These are phyloP conservation scores for Myxozyma monticola DNA, from an alignment of 805 yeast species.

Conservation along the genomic window DNA sequence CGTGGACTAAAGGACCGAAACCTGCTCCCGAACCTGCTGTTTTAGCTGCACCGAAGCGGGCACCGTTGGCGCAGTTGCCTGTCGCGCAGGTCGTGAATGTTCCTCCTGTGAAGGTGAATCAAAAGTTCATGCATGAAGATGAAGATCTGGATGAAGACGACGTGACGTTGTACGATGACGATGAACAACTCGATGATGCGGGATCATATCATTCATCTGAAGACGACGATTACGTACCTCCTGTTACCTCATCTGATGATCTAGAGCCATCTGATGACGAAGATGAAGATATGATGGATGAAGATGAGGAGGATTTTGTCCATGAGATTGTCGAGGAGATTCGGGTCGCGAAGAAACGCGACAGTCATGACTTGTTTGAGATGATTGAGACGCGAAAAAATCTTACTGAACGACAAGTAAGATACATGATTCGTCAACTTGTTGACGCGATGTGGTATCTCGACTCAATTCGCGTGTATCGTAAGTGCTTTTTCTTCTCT, in stretches of 20 bases:
- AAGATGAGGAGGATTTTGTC: neutral
- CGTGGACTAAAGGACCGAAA: constrained; percentile 22
- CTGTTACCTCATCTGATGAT: constrained; percentile 11
- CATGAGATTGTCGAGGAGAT: constrained; percentile 10
- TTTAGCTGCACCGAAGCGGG: neutral
- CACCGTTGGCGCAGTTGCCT: constrained; percentile 8
- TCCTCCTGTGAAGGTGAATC: neutral
- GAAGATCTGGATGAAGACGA: constrained; percentile 7
- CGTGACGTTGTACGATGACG: neutral
- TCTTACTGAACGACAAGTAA: constrained; percentile 25
- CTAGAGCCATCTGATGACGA: constrained; percentile 9
- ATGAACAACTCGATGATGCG: constrained; percentile 4
- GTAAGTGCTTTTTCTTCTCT: neutral
- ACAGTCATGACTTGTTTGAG: constrained; percentile 74
- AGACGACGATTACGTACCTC: constrained; percentile 20
- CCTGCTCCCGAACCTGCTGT: neutral
- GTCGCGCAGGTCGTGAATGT: constrained; percentile 5
- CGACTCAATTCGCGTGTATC: constrained; percentile 19
- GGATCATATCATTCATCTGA: constrained; percentile 21
- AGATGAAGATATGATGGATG: neutral
- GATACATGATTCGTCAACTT: constrained; percentile 29
- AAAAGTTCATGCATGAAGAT: neutral
- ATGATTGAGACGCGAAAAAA: constrained; percentile 25
- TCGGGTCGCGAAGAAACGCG: constrained; percentile 44
- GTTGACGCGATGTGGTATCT: constrained; percentile 28